These are phyloP conservation scores for baker's yeast (Saccharomyces cerevisiae) DNA, from an alignment of 805 yeast genomes.

Conservation along the genomic window DNA sequence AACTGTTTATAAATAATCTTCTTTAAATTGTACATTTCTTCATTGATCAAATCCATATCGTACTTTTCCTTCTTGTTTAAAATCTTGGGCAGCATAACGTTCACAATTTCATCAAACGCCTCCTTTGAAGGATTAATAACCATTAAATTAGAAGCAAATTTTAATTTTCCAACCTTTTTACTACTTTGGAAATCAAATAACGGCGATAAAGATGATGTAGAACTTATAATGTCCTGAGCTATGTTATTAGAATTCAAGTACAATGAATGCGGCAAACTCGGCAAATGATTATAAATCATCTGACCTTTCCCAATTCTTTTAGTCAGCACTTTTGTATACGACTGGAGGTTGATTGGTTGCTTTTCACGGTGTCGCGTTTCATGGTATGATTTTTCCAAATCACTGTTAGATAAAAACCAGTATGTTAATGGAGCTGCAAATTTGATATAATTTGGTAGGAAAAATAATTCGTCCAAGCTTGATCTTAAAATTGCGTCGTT, in stretches of 20 bases:
- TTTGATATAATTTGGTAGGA: constrained; percentile 37
- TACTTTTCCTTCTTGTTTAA: constrained; percentile 14
- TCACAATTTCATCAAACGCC: constrained; percentile 19
- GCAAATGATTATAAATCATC: constrained; percentile 34
- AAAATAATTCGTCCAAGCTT: constrained; percentile 44
- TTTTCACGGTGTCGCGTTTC: constrained; percentile 15
- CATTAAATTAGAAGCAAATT: constrained; percentile 43
- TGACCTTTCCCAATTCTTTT: constrained; percentile 16
- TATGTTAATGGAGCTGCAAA: constrained; percentile 42
- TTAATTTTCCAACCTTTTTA: constrained; percentile 22
- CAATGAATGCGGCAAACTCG: constrained; percentile 26
- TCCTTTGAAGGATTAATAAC: constrained; percentile 44
- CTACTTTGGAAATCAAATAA: constrained; percentile 13
- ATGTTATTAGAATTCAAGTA: constrained; percentile 21
- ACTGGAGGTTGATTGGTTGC: constrained; percentile 16
- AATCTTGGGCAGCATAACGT: constrained; percentile 16
- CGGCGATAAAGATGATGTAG: constrained; percentile 21
- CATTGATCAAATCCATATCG: constrained; percentile 28
- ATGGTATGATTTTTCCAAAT: constrained; percentile 14
- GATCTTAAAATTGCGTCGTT: constrained; percentile 41
- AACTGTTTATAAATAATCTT: constrained; percentile 24
- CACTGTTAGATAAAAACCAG: constrained; percentile 29
- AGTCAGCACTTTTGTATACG: constrained; percentile 17
- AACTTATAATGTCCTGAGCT: constrained; percentile 24
- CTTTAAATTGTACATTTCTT: constrained; percentile 21